These are phyloP conservation scores for Neospermospora avenae DNA, from an alignment of 2,329 filamentous ascomycete species.

Conservation along the genomic window DNA sequence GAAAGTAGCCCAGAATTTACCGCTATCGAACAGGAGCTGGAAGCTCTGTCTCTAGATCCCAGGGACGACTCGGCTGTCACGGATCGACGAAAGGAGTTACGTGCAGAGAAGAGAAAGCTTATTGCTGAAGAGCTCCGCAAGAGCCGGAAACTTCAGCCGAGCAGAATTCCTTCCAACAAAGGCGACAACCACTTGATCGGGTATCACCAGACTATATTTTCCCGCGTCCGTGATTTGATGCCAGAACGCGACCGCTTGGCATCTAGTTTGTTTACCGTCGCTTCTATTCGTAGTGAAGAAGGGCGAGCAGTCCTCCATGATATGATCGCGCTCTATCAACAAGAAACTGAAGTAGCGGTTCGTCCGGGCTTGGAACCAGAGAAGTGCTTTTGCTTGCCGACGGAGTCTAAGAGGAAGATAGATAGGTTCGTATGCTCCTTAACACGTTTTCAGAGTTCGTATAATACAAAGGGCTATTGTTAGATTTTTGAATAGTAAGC, in stretches of 20 bases:
- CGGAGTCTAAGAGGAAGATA: too few relatives aligned
- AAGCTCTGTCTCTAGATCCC: slow-evolving; percentile 4
- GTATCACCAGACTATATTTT: slow-evolving; percentile 15
- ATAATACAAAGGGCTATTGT: too few relatives aligned
- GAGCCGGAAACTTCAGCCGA: slow-evolving; percentile 8
- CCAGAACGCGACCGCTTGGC: slow-evolving; percentile 25
- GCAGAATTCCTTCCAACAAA: slow-evolving; percentile 7
- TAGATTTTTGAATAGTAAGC: slow-evolving; percentile 11
- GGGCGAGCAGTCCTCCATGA: too few relatives aligned
- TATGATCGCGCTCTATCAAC: too few relatives aligned
- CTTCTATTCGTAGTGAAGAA: too few relatives aligned
- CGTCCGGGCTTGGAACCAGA: too few relatives aligned
- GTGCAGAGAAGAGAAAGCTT: slow-evolving; percentile 10
- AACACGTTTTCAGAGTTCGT: too few relatives aligned
- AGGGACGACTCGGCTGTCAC: slow-evolving; percentile 7
- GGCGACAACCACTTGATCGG: slow-evolving; percentile 7
- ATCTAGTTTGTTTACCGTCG: slow-evolving; percentile 20
- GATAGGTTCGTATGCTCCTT: too few relatives aligned
- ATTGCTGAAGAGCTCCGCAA: slow-evolving; percentile 12
- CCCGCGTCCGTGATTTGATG: slow-evolving; percentile 20
- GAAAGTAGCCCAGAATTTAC: slow-evolving; percentile 9
- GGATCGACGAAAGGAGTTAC: slow-evolving; percentile 11
- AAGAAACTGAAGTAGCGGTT: too few relatives aligned
- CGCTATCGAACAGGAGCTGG: neutral
- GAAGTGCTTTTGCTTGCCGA: too few relatives aligned